These are phyloP conservation scores for Colletotrichum tofieldiae DNA, from an alignment of 2,329 filamentous ascomycete species.

Conservation along the genomic window DNA sequence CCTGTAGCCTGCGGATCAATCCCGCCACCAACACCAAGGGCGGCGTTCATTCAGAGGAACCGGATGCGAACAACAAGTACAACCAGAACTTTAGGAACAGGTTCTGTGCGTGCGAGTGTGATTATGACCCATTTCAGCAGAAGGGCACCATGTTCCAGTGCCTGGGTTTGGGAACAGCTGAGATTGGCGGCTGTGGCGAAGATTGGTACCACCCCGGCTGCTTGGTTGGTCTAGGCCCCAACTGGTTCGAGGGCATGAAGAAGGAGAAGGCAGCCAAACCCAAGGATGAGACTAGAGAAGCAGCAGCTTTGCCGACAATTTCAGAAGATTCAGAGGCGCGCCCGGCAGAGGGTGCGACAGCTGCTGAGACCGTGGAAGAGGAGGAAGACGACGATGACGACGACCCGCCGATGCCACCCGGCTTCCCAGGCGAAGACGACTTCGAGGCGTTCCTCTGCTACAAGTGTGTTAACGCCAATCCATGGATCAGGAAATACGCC, in stretches of 20 bases:
- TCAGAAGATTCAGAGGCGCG: slow-evolving; percentile 62
- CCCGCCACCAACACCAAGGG: slow-evolving; percentile 82
- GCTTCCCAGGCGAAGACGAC: slow-evolving; percentile 89
- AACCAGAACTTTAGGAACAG: slow-evolving; percentile 95
- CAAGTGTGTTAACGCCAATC: slow-evolving; percentile 89
- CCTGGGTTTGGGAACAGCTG: slow-evolving; percentile 83
- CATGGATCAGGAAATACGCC: slow-evolving; percentile 94
- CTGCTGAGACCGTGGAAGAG: slow-evolving; percentile 42
- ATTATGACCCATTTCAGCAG: slow-evolving; percentile 90
- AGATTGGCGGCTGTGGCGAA: slow-evolving; percentile 92
- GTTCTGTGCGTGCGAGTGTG: slow-evolving; percentile 91
- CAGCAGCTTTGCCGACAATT: slow-evolving; percentile 63
- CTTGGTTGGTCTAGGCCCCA: slow-evolving; percentile 83
- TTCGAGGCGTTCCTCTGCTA: slow-evolving; percentile 96
- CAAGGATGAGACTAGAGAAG: slow-evolving; percentile 29
- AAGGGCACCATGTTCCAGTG: slow-evolving; percentile 99
- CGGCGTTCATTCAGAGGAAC: slow-evolving; percentile 81
- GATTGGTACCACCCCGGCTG: slow-evolving; percentile 99
- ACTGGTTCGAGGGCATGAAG: slow-evolving; percentile 75
- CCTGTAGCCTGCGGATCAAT: slow-evolving; percentile 84
- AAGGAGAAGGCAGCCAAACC: slow-evolving; percentile 52
- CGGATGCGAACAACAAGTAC: slow-evolving; percentile 85
- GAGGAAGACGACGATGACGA: slow-evolving; percentile 67
- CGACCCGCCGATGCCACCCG: slow-evolving; percentile 81
- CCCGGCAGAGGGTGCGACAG: slow-evolving; percentile 45